Percentiles rank a stretch among this genome's conserved stretches.
These are phyloP conservation scores for Colletotrichum sp. DNA, from an alignment of 2,329 filamentous ascomycete genomes.

Conservation along the genomic window DNA sequence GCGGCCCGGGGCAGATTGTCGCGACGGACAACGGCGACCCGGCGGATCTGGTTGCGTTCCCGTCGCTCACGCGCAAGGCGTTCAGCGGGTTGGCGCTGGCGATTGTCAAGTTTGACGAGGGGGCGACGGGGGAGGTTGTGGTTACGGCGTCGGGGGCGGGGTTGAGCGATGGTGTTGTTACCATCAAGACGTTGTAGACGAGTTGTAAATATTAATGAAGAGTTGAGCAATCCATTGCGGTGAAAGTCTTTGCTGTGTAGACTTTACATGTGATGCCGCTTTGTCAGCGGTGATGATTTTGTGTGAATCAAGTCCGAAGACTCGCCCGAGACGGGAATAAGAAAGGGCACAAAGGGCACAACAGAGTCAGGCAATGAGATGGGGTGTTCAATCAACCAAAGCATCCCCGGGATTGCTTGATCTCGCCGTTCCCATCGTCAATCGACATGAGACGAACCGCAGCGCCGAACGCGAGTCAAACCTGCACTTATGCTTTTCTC, in stretches of 20 bases:
- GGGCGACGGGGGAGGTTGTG: background rate
- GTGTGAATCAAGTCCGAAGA: background rate
- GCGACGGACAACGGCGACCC: constrained; percentile 58
- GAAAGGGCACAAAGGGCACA: background rate
- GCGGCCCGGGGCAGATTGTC: constrained; percentile 49
- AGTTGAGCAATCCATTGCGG: too few relatives aligned
- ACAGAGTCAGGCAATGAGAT: background rate
- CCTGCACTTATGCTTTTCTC: background rate
- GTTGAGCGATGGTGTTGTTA: background rate
- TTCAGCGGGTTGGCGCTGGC: constrained; percentile 46
- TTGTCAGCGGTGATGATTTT: background rate
- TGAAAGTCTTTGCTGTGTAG: background rate
- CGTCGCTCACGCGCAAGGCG: constrained; percentile 41
- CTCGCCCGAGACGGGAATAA: background rate
- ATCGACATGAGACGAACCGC: background rate
- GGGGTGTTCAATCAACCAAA: background rate
- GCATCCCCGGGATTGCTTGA: background rate
- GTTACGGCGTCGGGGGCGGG: background rate
- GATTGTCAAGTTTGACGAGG: constrained; percentile 37
- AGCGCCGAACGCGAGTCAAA: background rate
- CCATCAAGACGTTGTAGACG: background rate
- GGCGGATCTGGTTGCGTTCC: constrained; percentile 47
- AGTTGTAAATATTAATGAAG: background rate
- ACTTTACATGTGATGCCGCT: background rate
- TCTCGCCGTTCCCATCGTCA: background rate